Evolutionary conservation across 495 filamentous ascomycete genomes (phyloP).

Genomic region (Talaromyces trachyspermus): DNA sequence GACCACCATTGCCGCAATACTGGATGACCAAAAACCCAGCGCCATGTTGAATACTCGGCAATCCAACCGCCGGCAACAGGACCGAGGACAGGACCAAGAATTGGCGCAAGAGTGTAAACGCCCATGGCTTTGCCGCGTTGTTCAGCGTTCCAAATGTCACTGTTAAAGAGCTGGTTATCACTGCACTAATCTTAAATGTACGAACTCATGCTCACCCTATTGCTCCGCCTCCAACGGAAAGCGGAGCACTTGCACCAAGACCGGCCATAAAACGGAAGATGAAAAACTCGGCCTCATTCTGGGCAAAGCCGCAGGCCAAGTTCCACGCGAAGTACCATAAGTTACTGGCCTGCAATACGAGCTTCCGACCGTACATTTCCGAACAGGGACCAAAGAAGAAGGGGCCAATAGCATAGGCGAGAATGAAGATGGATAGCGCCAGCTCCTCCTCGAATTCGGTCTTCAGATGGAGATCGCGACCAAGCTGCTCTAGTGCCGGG

Average conservation of each 20-base stretch:
- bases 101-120: too few relatives aligned
- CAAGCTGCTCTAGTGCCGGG: not conserved
- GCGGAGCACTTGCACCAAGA: constrained; percentile 33
- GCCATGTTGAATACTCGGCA: constrained; percentile 47
- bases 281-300: not conserved
- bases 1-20: constrained; percentile 40
- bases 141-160: too few relatives aligned
- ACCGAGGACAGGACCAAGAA: constrained; percentile 47
- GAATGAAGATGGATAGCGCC: not conserved
- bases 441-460: not conserved
- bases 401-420: not conserved
- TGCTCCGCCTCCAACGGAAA: constrained; percentile 34
- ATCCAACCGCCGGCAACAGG: constrained; percentile 48
- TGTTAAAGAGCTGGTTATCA: too few relatives aligned
- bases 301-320: not conserved
- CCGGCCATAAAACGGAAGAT: constrained; percentile 13
- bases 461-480: not conserved
- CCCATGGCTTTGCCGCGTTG: constrained; percentile 51
- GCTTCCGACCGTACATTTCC: not conserved
- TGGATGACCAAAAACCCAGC: constrained; percentile 50
- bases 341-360: not conserved
- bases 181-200: too few relatives aligned
- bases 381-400: not conserved
- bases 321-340: not conserved
- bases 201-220: too few relatives aligned